Base-by-base conservation (phyloP, 108 stramenopile genomes). In the Pseudonitzschia delicatissima region DNA sequence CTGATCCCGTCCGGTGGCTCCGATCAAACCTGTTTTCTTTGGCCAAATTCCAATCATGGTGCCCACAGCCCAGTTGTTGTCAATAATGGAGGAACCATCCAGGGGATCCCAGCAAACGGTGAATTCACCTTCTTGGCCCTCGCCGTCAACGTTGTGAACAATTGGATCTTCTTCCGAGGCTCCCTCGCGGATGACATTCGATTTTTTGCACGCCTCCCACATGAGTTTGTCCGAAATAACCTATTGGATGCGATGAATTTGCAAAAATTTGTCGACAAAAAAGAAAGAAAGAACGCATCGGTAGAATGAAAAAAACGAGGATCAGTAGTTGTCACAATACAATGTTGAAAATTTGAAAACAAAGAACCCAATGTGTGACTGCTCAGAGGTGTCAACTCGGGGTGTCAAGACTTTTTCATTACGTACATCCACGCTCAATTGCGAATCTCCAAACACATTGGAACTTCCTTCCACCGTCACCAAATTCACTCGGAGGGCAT, bases 11-110 rank as follows among this genome's bases (percentile, higher is more conserved):
- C 96, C 96, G 36, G 83, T 87, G 6, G 89, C 81, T 68, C 91
- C 89, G 71, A 90, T 78, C 61, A 93, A 75, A 31, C 87, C 89
- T n/a, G 80, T 86, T 57, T 53, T 69, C 40, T 93, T 92, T 48
- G 92, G 90, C 89, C 95, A 97, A 44, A 97, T 89, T 25, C 94
- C 95, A 71, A 95, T 95, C 78, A 97, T 97, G 40, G 90, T 93
- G 29, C 96, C 96, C 49, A 95, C 92, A 59, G 89, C 81, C 79
- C 95, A 96, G 69, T 94, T 94, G 57, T 94, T 94, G 66, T 96
- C 96, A 57, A 96, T 91, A 66, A 96, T 95, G 23, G 87, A 91
- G 18, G 88, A 90, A 40, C 96, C 96, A 74, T 97, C 96, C 50
- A 97, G 78, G n/a, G 96, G 96, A 81, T 97, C 96, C 82, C 90